Conservation (phyloP, 306 rosid species). For the Rosa rugosa region DNA sequence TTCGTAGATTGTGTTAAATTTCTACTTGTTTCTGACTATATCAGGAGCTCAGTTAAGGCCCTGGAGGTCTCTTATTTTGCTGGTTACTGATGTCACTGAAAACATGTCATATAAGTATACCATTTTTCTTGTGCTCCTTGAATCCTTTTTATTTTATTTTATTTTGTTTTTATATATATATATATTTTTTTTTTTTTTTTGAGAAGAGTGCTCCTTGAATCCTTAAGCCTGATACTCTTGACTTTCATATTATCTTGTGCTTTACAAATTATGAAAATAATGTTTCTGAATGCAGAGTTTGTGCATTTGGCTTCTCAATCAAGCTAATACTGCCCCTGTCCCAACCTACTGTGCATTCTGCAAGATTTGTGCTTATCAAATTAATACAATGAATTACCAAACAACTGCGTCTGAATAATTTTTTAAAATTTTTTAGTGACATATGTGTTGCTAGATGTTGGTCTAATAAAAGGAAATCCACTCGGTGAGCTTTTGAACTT, state of each 20-base stretch:
- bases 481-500: too few relatives aligned
- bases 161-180: too few relatives aligned
- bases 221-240: not conserved
- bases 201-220: not conserved
- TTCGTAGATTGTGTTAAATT: too few relatives aligned
- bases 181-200: too few relatives aligned
- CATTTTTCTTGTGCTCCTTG: too few relatives aligned
- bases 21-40: not conserved
- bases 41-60: not conserved
- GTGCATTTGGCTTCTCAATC: not conserved
- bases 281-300: not conserved
- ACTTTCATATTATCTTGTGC: not conserved
- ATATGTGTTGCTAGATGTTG: not conserved
- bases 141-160: too few relatives aligned
- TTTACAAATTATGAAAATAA: not conserved
- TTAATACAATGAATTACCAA: too few relatives aligned
- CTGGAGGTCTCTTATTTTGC: not conserved
- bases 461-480: not conserved
- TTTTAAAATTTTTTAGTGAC: not conserved
- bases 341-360: not conserved
- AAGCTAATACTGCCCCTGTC: not conserved
- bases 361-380: not conserved
- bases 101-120: not conserved
- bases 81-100: not conserved
- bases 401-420: not conserved